These are phyloP conservation scores for Xerocomellus chrysenteron DNA, from an alignment of 768 basidiomycete genomes.

Conservation along the genomic window DNA sequence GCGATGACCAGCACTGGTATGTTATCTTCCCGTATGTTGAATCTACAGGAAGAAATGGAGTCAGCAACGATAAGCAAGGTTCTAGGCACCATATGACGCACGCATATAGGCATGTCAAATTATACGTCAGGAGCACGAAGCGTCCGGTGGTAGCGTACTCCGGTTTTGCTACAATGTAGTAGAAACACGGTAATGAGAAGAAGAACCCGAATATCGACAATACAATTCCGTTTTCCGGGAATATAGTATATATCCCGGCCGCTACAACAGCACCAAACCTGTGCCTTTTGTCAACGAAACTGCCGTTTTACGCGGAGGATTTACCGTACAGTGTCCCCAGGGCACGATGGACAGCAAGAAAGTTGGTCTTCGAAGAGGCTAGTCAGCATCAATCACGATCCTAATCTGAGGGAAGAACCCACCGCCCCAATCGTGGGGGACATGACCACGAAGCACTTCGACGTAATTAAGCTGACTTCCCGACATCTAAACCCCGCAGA, in stretches of 20 bases:
- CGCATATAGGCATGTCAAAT: slow-evolving; percentile 78
- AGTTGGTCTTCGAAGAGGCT: slow-evolving; percentile 65
- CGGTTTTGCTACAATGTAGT: slow-evolving; percentile 79
- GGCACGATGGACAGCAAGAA: slow-evolving; percentile 77
- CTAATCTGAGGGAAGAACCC: slow-evolving; percentile 22
- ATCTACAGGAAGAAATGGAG: slow-evolving; percentile 42
- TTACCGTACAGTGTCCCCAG: slow-evolving; percentile 75
- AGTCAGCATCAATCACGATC: slow-evolving; percentile 12
- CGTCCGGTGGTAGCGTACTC: slow-evolving; percentile 72
- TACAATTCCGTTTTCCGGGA: slow-evolving; percentile 70
- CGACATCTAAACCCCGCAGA: slow-evolving; percentile 12
- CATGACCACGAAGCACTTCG: slow-evolving; percentile 84
- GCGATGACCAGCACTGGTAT: slow-evolving; percentile 70
- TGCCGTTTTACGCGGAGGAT: not conserved
- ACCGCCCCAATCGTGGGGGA: slow-evolving; percentile 88
- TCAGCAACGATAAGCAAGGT: not conserved
- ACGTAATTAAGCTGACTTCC: slow-evolving; percentile 5
- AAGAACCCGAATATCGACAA: slow-evolving; percentile 85
- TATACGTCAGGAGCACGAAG: slow-evolving; percentile 86
- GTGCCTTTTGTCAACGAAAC: slow-evolving; percentile 7
- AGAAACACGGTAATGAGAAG: slow-evolving; percentile 93
- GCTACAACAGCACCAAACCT: slow-evolving; percentile 83
- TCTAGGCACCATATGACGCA: slow-evolving; percentile 29
- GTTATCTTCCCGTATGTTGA: slow-evolving; percentile 69
- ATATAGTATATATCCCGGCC: slow-evolving; percentile 65